Base-by-base conservation (phyloP, 2,329 filamentous ascomycete genomes). In the Nothophaeocryptopus gaeumannii region DNA sequence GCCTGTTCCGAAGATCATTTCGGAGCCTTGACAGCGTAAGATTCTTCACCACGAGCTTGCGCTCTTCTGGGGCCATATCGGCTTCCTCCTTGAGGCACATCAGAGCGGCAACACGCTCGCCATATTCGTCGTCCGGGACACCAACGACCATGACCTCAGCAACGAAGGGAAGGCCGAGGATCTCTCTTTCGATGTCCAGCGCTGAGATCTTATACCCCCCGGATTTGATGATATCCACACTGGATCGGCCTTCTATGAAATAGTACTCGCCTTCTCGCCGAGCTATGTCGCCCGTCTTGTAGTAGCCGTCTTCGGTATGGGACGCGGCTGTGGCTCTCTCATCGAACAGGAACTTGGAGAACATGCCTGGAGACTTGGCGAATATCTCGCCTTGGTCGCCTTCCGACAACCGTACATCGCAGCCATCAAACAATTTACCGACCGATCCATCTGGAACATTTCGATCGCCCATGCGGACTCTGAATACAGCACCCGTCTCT, bases 181-280 rank as follows among this genome's bases (percentile, higher is more conserved):
- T 71, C 53, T 79, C 76, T 13, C 77, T 69, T 60, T 80, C 78
- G 29, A 80, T 75, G 42, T 80, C 78, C 9, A 80, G 63, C 0
- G 78, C 77, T 0, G 74, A 78, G 32, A 80, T 75, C 63, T 80
- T 80, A 56, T 79, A 80, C 0, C 78, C 78, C 12, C 78, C 77
- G 1, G 74, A 75, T 54, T 81, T 80, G 61, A 81, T 78, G 30
- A 81, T 70, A 54, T 80, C 77, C 5, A 78, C 69, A 13, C 73
- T 76, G 8, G 74, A 76, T 9, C 77, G 71, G 8, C 78, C 78
- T 45, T 78, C 68, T 45, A 81, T 80, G 33, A 69, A 80, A 58
- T 79, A 80, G 52, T 65, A 77, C 61, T 53, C 73, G 51, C 67
- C 70, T 49, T 73, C 68, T 51, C 61, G 62, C 10, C 71, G 60